A percentile compares a stretch with the other conserved stretches of the same genome.
Conservation (phyloP, 2,329 filamentous ascomycete species). For the Fusarium nurragi region DNA sequence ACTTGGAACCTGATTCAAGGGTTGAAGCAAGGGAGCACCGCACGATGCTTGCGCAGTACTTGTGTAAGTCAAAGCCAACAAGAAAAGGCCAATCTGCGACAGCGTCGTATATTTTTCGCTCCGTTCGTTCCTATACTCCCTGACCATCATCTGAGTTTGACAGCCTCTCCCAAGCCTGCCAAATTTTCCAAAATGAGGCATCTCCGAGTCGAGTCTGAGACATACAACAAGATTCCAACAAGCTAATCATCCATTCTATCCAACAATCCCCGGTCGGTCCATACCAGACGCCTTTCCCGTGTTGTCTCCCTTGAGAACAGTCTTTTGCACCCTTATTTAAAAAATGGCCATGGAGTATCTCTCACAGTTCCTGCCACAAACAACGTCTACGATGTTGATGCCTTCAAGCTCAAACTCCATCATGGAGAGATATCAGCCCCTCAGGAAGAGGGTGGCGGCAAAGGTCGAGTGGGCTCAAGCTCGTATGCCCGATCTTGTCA, state of each 20-base stretch:
- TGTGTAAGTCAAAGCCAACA: slow-evolving; percentile 10
- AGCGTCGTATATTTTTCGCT: neutral
- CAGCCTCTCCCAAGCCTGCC: neutral
- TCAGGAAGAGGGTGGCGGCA: slow-evolving; percentile 9
- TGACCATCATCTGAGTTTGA: neutral
- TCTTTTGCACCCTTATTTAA: slow-evolving; percentile 6
- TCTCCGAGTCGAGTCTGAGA: neutral
- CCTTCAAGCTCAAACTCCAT: slow-evolving; percentile 6
- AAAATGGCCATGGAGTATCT: neutral
- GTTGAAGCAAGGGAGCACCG: slow-evolving; percentile 9
- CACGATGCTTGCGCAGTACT: neutral
- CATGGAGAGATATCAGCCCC: slow-evolving; percentile 20
- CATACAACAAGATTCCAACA: slow-evolving; percentile 12
- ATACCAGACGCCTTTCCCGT: slow-evolving; percentile 25
- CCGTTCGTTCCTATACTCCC: neutral
- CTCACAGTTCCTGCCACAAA: slow-evolving; percentile 1
- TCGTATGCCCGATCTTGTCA: slow-evolving; percentile 19
- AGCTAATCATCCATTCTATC: neutral
- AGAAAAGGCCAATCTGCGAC: neutral
- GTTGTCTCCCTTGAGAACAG: slow-evolving; percentile 11
- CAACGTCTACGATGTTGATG: slow-evolving; percentile 26
- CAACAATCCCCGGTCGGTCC: neutral
- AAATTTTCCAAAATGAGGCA: neutral
- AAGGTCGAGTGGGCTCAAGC: slow-evolving; percentile 18
- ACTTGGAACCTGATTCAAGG: slow-evolving; percentile 5